These are phyloP conservation scores for Entomortierella lignicola DNA, from an alignment of 192 early-diverging fungal species.

Conservation along the genomic window DNA sequence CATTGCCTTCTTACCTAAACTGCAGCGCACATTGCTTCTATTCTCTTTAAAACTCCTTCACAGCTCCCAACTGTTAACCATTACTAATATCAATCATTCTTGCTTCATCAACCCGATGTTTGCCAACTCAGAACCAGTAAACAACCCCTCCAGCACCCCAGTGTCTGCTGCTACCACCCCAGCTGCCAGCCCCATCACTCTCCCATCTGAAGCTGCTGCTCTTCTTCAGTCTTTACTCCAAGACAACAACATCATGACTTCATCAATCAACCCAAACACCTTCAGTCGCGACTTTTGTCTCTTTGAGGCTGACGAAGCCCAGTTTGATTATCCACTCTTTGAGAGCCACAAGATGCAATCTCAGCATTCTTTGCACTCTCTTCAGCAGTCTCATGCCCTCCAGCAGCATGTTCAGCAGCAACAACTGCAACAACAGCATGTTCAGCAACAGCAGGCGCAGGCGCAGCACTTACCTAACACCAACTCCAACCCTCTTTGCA, in stretches of 20 bases:
- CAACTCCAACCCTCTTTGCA: conserved; percentile 13
- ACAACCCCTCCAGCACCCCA: conserved; percentile 2
- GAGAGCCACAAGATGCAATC: conserved; percentile 11
- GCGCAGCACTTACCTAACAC: not conserved
- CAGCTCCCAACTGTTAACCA: not conserved
- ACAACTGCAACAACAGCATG: conserved; percentile 12
- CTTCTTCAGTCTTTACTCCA: conserved; percentile 16
- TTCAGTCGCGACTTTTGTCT: conserved; percentile 31
- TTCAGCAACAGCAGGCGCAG: not conserved
- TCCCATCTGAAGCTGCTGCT: conserved; percentile 13
- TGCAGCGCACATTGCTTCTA: not conserved
- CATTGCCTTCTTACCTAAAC: not conserved
- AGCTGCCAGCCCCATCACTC: conserved; percentile 5
- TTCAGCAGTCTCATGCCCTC: not conserved
- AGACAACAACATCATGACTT: conserved; percentile 10
- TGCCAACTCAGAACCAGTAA: not conserved
- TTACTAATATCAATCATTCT: not conserved
- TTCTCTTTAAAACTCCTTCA: not conserved
- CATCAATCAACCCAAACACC: conserved; percentile 14
- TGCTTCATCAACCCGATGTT: not conserved
- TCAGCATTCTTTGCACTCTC: not conserved
- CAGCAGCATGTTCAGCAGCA: conserved; percentile 17
- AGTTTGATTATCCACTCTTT: conserved; percentile 44
- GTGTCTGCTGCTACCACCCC: not conserved
- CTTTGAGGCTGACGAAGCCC: conserved; percentile 21